Base-by-base conservation (phyloP, 345 rosid species). In the Moricandia arvensis region DNA sequence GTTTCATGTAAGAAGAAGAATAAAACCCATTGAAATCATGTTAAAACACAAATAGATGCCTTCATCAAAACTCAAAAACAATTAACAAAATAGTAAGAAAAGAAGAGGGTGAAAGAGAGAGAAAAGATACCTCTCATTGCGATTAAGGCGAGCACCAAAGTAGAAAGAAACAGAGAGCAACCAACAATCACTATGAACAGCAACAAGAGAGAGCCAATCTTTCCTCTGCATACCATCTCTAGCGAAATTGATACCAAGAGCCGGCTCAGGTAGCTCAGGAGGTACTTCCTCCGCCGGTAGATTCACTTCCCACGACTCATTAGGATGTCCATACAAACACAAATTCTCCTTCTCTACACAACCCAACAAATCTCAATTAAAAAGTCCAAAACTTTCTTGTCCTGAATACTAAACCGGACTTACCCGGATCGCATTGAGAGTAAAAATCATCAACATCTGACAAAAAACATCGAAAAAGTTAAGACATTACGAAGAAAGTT, bases 141-240 rank as follows among this genome's bases (percentile, higher is more conserved):
- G 87, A 64, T 88, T 90, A 81, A 95, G 96, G 0, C 93, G 94
- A 45, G 98, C 98, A 63, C 98, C 99, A 54, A 89, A 84, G 80
- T 93, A 93, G 87, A 95, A 95, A 62, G 97, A 87, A 72, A 95
- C 97, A 69, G 98, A 92, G 80, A 95, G 88, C 90, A 95, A 81
- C 99, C 99, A 95, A 6, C 93, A 92, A 75, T 95, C 99, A 74
- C 97, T 92, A 69, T 94, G 99, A 38, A 95, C 97, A 4, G 99
- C 96, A 63, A 95, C 91, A 38, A 95, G 75, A 6, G 98, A 90
- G 43, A 95, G 86, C 98, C 96, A 92, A 77, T 92, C 97, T 83
- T 93, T 93, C 62, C 94, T 85, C 80, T 88, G 87, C 98, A 90
- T 95, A 13, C 99, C 97, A 84, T 95, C 99, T 80, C 99, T 86